These are phyloP conservation scores for Epicoccum nigrum DNA, from an alignment of 2,329 filamentous ascomycete genomes.

Conservation along the genomic window DNA sequence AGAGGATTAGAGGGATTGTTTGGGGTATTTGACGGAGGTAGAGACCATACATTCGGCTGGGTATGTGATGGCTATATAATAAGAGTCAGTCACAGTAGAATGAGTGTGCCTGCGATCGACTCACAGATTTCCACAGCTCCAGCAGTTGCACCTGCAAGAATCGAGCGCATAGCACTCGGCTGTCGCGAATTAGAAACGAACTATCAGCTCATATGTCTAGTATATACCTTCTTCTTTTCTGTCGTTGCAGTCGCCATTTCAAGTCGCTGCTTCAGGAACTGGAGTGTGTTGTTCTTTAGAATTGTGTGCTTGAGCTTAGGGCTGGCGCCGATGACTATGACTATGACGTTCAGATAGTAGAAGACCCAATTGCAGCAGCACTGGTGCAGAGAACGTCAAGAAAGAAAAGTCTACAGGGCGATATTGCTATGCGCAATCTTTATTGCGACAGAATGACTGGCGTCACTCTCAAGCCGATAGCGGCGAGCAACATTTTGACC, in stretches of 20 bases:
- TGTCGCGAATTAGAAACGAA: constrained; percentile 35
- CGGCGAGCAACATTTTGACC: constrained; percentile 19
- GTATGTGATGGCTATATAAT: constrained; percentile 78
- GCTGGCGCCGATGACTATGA: constrained; percentile 5
- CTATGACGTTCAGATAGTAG: constrained; percentile 16
- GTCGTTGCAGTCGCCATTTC: constrained; percentile 36
- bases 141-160: constrained; percentile 90
- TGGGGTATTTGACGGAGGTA: background rate
- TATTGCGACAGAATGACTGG: background rate
- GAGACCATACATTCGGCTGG: constrained; percentile 79
- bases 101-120: background rate
- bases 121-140: constrained; percentile 92
- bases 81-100: constrained; percentile 24
- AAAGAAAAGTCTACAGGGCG: background rate
- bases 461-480: constrained; percentile 15
- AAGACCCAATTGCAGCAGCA: background rate
- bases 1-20: constrained; percentile 19
- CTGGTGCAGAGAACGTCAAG: background rate
- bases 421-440: background rate
- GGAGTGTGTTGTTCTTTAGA: background rate
- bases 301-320: constrained; percentile 10
- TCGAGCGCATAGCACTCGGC: constrained; percentile 84
- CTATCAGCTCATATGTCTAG: background rate
- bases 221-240: constrained; percentile 46
- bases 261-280: background rate